Conservation (phyloP, 2,329 filamentous ascomycete genomes). For the Gaeumannomyces sp. region DNA sequence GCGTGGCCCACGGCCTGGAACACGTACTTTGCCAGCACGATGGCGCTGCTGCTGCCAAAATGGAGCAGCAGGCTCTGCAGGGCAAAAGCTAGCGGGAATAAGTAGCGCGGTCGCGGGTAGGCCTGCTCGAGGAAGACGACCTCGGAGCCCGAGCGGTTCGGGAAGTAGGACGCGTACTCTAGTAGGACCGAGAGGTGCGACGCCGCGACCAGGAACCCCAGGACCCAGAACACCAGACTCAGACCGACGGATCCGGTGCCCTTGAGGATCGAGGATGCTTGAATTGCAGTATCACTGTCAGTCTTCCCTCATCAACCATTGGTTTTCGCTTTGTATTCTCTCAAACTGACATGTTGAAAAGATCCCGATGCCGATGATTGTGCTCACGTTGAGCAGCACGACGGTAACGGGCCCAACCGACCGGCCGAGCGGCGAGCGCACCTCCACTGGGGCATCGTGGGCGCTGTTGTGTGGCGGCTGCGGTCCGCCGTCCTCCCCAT, state of each 20-base stretch:
- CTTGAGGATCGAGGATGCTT: slow-evolving; percentile 39
- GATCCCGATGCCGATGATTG: slow-evolving; percentile 57
- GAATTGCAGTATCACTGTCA: slow-evolving; percentile 12
- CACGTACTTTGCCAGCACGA: slow-evolving; percentile 24
- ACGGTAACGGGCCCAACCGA: slow-evolving; percentile 47
- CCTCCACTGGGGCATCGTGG: slow-evolving; percentile 53
- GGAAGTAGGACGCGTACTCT: slow-evolving; percentile 58
- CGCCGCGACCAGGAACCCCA: slow-evolving; percentile 52
- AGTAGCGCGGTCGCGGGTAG: slow-evolving; percentile 55
- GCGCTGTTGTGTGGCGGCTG: slow-evolving; percentile 39
- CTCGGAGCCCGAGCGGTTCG: slow-evolving; percentile 57
- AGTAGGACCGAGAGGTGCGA: slow-evolving; percentile 53
- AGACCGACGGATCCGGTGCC: slow-evolving; percentile 57
- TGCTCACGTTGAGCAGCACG: slow-evolving; percentile 51
- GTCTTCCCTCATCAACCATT: too few relatives aligned
- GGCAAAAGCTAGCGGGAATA: slow-evolving; percentile 58
- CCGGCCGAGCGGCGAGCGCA: slow-evolving; percentile 50
- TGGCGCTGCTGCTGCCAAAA: slow-evolving; percentile 58
- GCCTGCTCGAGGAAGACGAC: slow-evolving; percentile 64
- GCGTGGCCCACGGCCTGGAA: background rate
- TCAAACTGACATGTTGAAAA: slow-evolving; percentile 62
- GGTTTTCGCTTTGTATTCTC: too few relatives aligned
- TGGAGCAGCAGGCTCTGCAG: slow-evolving; percentile 56
- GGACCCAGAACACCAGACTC: slow-evolving; percentile 55
- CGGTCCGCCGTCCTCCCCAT: too few relatives aligned